Conservation (phyloP, 768 basidiomycete genomes). For the Mycena maculata region DNA sequence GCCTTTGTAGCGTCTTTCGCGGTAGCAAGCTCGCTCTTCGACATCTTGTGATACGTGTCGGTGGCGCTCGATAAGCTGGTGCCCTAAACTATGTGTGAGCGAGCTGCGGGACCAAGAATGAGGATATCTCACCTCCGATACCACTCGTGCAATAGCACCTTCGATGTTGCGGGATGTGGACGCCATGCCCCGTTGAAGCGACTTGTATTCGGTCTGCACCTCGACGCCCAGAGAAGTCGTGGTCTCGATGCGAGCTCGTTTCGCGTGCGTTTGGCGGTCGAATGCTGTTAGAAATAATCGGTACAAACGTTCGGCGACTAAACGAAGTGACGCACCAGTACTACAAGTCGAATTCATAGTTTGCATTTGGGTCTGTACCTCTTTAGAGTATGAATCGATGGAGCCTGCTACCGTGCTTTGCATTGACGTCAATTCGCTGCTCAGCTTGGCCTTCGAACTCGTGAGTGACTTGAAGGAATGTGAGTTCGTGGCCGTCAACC, state of each 20-base stretch:
- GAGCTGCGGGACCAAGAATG: background rate
- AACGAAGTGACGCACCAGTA: slow-evolving; percentile 50
- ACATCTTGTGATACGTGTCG: slow-evolving; percentile 57
- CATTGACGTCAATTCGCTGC: slow-evolving; percentile 56
- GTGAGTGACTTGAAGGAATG: slow-evolving; percentile 52
- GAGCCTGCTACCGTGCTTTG: slow-evolving; percentile 59
- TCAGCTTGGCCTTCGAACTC: slow-evolving; percentile 53
- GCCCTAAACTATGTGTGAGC: slow-evolving; percentile 47
- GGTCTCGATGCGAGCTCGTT: slow-evolving; percentile 74
- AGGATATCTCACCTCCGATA: slow-evolving; percentile 61
- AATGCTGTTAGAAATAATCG: slow-evolving; percentile 56
- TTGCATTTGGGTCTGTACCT: slow-evolving; percentile 62
- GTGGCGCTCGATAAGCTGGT: slow-evolving; percentile 52
- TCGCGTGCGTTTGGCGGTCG: slow-evolving; percentile 69
- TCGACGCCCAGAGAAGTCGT: slow-evolving; percentile 61
- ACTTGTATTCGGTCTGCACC: slow-evolving; percentile 63
- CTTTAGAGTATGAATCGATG: slow-evolving; percentile 60
- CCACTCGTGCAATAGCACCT: slow-evolving; percentile 53
- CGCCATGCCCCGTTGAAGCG: slow-evolving; percentile 61
- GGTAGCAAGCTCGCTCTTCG: slow-evolving; percentile 56
- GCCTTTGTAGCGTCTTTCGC: slow-evolving; percentile 63
- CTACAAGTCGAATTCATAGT: slow-evolving; percentile 56
- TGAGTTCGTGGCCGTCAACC: background rate
- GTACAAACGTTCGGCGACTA: background rate
- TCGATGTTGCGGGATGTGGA: slow-evolving; percentile 64